Percentiles rank a stretch among this genome's conserved stretches.
These are phyloP conservation scores for Periconia digitata DNA, from an alignment of 2,329 filamentous ascomycete species.

Conservation along the genomic window DNA sequence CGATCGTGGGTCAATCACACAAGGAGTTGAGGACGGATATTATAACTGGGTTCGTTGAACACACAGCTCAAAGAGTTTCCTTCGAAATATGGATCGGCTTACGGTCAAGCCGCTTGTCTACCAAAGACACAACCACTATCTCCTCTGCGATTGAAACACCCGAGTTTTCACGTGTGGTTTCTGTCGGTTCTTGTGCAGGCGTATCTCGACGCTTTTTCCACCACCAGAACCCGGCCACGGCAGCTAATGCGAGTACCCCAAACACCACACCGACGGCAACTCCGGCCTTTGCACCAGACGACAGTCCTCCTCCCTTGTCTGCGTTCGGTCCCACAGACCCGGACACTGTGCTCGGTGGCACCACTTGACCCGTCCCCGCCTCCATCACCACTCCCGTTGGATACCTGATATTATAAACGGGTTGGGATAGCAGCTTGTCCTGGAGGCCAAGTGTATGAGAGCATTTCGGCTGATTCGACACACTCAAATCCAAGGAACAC, in stretches of 20 bases:
- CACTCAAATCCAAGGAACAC: constrained; percentile 14
- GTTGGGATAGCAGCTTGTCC: background rate
- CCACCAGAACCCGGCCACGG: constrained; percentile 6
- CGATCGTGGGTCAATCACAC: too few species aligned
- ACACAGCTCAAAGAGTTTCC: too few species aligned
- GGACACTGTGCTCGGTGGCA: background rate
- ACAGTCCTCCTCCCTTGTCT: constrained; percentile 8
- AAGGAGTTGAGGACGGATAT: too few species aligned
- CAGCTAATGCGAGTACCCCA: constrained; percentile 3
- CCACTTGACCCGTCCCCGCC: background rate
- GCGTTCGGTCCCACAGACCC: background rate
- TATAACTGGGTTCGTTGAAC: too few species aligned
- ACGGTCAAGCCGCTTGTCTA: too few species aligned
- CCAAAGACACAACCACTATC: too few species aligned
- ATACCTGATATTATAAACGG: background rate
- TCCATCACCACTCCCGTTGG: background rate
- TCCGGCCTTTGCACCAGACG: constrained; percentile 10
- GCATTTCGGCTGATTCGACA: constrained; percentile 17
- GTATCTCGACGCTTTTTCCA: background rate
- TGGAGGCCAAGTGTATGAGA: constrained; percentile 10
- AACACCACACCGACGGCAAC: constrained; percentile 9
- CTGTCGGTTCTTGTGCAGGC: background rate
- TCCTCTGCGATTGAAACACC: too few species aligned
- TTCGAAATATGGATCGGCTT: too few species aligned
- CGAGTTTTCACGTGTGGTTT: too few species aligned